Conservation (phyloP, 805 yeast genomes). For the Sugiyamaella mastotermitis region DNA sequence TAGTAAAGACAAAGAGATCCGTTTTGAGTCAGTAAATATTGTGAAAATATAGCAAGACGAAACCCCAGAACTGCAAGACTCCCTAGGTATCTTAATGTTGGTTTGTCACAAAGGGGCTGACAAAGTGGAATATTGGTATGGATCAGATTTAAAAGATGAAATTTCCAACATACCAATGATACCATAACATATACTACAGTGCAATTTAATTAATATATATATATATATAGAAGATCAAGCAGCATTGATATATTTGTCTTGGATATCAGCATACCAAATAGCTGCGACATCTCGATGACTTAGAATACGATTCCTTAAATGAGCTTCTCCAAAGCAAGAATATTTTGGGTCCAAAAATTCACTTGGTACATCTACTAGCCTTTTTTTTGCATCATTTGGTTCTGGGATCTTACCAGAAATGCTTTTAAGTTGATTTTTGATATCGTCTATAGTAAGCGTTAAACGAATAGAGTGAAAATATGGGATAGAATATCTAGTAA, state of each 20-base stretch:
- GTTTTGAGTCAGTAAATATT: no score
- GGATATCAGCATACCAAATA: slow-evolving; percentile 35
- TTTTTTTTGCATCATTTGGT: slow-evolving; percentile 22
- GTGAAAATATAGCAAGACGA: no score
- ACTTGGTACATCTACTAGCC: slow-evolving; percentile 26
- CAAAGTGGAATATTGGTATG: no score
- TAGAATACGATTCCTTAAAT: slow-evolving; percentile 35
- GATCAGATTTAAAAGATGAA: no score
- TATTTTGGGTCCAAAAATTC: slow-evolving; percentile 30
- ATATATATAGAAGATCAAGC: no score
- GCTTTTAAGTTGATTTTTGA: slow-evolving; percentile 21
- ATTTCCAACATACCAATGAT: no score
- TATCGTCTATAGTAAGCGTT: slow-evolving; percentile 26
- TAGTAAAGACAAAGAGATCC: no score
- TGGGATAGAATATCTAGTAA: slow-evolving; percentile 38
- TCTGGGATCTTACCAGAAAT: slow-evolving; percentile 27
- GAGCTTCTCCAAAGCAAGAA: slow-evolving; percentile 35
- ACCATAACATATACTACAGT: no score
- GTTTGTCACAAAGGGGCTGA: no score
- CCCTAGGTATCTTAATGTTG: no score
- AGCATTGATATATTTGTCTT: slow-evolving; percentile 21
- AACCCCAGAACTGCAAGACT: no score
- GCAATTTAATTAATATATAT: no score
- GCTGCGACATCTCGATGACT: slow-evolving; percentile 37
- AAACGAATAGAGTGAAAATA: slow-evolving; percentile 39